phyloP scores from a whole-genome alignment of 176 grass and related monocot species.

The Saccharum spontaneum region DNA sequence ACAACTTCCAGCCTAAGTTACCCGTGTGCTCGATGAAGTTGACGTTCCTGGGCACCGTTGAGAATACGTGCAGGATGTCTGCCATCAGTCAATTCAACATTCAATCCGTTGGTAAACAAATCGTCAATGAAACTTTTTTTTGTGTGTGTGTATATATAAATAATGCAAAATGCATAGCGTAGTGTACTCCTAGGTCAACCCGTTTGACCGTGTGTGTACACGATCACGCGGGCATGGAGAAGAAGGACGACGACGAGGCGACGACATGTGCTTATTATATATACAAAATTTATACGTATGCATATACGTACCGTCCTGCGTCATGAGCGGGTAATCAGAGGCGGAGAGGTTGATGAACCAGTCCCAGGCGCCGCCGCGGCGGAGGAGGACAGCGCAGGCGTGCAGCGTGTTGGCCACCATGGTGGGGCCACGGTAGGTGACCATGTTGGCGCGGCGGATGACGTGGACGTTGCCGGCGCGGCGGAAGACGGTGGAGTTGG shows the following conservation, averaged over 20 bases:
- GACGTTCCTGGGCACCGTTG: constrained; percentile 60
- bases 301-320: constrained; percentile 62
- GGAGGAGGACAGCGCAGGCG: constrained; percentile 81
- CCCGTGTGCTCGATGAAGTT: constrained; percentile 96
- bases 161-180: not conserved
- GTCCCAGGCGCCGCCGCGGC: constrained; percentile 69
- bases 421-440: constrained; percentile 87
- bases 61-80: constrained; percentile 81
- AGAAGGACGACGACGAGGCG: too few species aligned
- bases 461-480: constrained; percentile 72
- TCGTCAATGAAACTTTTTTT: not conserved
- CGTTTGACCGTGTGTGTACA: not conserved
- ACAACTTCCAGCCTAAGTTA: constrained; percentile 86
- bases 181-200: not conserved
- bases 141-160: not conserved
- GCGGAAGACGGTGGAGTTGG: constrained; percentile 43
- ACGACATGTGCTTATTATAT: not conserved
- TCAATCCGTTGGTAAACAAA: not conserved
- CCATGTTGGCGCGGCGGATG: constrained; percentile 78
- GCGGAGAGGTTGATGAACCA: constrained; percentile 99
- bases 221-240: not conserved
- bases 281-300: too few species aligned
- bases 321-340: constrained; percentile 89
- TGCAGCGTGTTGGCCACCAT: constrained; percentile 97
- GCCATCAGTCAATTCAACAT: not conserved